Conservation (phyloP, 768 basidiomycete species). For the Boletus insuetus region DNA sequence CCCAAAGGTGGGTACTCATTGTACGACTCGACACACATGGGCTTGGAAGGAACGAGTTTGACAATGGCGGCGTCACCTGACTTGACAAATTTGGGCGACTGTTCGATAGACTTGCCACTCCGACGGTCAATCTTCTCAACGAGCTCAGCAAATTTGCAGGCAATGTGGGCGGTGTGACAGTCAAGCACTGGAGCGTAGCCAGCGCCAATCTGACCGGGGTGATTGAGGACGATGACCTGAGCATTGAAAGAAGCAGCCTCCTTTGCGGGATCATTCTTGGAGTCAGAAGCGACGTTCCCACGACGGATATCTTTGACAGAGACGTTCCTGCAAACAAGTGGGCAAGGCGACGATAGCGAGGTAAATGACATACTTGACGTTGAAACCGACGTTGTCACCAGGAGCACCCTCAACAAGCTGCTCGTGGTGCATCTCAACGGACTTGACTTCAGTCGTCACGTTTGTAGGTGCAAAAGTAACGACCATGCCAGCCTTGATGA, state of each 20-base stretch:
- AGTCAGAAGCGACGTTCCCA: conserved; percentile 99
- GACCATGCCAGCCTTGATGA: conserved; percentile 99
- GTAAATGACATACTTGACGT: conserved; percentile 73
- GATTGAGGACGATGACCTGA: conserved; percentile 99
- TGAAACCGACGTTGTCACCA: conserved; percentile 99
- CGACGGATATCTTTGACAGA: conserved; percentile 99
- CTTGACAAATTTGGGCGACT: conserved; percentile 95
- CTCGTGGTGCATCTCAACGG: conserved; percentile 99
- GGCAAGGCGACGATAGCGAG: not conserved
- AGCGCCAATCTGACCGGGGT: conserved; percentile 99
- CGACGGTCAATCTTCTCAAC: conserved; percentile 99
- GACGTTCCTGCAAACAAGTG: conserved; percentile 73
- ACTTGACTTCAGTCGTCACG: conserved; percentile 99
- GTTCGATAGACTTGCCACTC: conserved; percentile 90
- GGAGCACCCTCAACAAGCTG: conserved; percentile 92
- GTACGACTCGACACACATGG: conserved; percentile 93
- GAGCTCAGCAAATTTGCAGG: conserved; percentile 98
- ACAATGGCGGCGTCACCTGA: conserved; percentile 99
- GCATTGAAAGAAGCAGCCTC: conserved; percentile 99
- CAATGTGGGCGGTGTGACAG: conserved; percentile 99
- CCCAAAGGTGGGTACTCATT: conserved; percentile 98
- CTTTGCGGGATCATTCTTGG: conserved; percentile 99
- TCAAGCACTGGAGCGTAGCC: conserved; percentile 99
- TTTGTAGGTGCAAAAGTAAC: conserved; percentile 95
- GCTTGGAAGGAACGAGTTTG: conserved; percentile 95